phyloP scores from a whole-genome alignment of 2,329 filamentous ascomycete genomes.

The Dryadomyces quercus-mongolicae region DNA sequence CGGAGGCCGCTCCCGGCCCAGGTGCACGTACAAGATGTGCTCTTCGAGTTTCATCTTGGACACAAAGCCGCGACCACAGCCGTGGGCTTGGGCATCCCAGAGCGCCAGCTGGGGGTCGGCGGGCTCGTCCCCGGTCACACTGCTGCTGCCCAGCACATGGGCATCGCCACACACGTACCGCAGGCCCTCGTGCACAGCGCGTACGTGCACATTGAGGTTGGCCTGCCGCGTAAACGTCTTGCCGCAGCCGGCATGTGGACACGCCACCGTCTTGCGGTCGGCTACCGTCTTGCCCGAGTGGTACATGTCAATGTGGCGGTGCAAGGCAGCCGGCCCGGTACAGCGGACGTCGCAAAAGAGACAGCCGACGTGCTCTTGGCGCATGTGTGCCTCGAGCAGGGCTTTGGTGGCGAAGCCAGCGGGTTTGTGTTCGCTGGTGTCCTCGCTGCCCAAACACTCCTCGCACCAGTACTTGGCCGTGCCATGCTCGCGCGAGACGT shows the following conservation, averaged over 20 bases:
- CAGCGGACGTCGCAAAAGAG: conserved; percentile 61
- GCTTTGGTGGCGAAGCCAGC: conserved; percentile 58
- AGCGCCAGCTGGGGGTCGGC: conserved; percentile 39
- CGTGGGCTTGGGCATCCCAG: conserved; percentile 48
- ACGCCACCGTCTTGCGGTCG: conserved; percentile 53
- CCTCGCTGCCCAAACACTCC: conserved; percentile 42
- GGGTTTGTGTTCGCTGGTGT: conserved; percentile 18
- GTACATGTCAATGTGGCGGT: conserved; percentile 65
- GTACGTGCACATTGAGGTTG: conserved; percentile 73
- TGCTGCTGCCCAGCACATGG: too few species aligned
- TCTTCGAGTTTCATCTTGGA: conserved; percentile 72
- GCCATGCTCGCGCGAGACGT: conserved; percentile 58
- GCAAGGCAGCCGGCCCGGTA: conserved; percentile 52
- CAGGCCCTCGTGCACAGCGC: conserved; percentile 62
- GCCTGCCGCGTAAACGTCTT: conserved; percentile 71
- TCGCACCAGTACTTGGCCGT: conserved; percentile 64
- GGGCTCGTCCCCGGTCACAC: conserved; percentile 25
- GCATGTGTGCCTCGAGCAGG: conserved; percentile 62
- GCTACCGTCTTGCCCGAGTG: conserved; percentile 54
- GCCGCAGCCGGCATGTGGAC: conserved; percentile 55
- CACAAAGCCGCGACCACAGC: conserved; percentile 64
- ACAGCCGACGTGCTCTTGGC: conserved; percentile 62
- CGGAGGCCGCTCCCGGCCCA: conserved; percentile 42
- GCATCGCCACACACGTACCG: conserved; percentile 73
- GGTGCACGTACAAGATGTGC: conserved; percentile 72